Base-by-base conservation (phyloP, 1,284 basidiomycete genomes). In the Heliocybe sulcata region DNA sequence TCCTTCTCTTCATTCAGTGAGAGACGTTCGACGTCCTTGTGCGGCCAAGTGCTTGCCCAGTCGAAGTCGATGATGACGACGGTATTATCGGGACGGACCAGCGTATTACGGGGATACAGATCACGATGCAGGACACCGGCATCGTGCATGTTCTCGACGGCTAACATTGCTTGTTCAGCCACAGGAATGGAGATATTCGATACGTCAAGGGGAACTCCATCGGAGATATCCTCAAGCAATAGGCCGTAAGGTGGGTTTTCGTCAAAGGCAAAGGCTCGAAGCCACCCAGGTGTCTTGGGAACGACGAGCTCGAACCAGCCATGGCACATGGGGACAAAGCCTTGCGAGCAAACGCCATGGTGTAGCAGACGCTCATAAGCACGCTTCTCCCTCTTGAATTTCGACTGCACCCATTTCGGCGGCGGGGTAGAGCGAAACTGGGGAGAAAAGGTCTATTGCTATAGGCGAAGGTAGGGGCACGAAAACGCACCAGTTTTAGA, bases 351-450 rank as follows among this genome's bases (percentile, higher is more conserved):
- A 0, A 38, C 51, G 6, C 58, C 58, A 20, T 52, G 49, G 23
- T 59, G 58, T 1, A 52, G 20, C 3, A 59, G 55, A 52, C 57
- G 56, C 9, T 56, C 56, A 31, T 59, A 59, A 20, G 58, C 58
- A 8, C 54, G 35, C 14, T 38, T 47, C 45, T 57, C 56, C 29
- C 31, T 14, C 12, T 26, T 19, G 51, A 55, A 57, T 45, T 25
- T 19, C 4, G 4, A 16, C 16, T 4, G 42, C 4, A 4, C 42
- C n/a, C 23, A 19, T 10, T 45, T 16, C 19, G 16, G 42, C 6
- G 19, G 19, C 10, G 23, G 6, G 6, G 6, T 6, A 45, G n/a
- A 45, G 4, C 42, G 23, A 45, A 20, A 45, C 23, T 20, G 19
- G 16, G 4, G n/a, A n/a, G 42, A 45, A 16, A 45, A 6, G 10